Conservation (phyloP, 306 rosid genomes). For the Begonia masoniana region DNA sequence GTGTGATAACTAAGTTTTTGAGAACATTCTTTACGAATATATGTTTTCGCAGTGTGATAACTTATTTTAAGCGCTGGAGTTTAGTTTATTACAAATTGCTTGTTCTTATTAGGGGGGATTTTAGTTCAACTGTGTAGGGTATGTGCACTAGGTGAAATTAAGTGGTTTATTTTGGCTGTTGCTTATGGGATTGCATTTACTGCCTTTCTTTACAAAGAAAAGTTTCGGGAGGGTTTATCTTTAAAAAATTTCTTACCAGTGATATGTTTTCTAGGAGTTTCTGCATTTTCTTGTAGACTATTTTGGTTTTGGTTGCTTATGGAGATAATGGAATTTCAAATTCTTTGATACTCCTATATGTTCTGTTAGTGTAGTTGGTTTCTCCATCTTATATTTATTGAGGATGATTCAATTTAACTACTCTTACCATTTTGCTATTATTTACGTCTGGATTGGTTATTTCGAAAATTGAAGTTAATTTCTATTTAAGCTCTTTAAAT, state of each 20-base stretch:
- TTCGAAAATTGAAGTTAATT: too few species aligned
- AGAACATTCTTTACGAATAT: too few species aligned
- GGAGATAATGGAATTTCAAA: neutral
- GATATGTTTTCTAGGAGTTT: neutral
- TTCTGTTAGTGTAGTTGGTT: too few species aligned
- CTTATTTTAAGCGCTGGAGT: neutral
- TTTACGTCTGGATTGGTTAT: too few species aligned
- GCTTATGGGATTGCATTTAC: constrained; percentile 3
- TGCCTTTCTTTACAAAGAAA: neutral
- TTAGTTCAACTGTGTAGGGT: neutral
- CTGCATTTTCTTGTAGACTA: neutral
- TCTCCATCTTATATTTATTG: too few species aligned
- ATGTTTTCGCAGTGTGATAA: too few species aligned
- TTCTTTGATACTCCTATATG: neutral
- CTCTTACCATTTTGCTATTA: too few species aligned
- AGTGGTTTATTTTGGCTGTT: constrained; percentile 1
- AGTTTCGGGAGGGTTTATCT: too few species aligned
- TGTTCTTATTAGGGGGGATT: neutral
- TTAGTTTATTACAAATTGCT: neutral
- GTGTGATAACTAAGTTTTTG: neutral
- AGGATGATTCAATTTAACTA: too few species aligned
- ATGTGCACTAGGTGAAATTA: constrained; percentile 2
- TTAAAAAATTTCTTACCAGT: too few species aligned
- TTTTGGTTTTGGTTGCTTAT: neutral
- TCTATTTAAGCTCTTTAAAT: too few species aligned